These are phyloP conservation scores for Hordeum marinum DNA, from an alignment of 176 grass and related monocot genomes.

Conservation along the genomic window DNA sequence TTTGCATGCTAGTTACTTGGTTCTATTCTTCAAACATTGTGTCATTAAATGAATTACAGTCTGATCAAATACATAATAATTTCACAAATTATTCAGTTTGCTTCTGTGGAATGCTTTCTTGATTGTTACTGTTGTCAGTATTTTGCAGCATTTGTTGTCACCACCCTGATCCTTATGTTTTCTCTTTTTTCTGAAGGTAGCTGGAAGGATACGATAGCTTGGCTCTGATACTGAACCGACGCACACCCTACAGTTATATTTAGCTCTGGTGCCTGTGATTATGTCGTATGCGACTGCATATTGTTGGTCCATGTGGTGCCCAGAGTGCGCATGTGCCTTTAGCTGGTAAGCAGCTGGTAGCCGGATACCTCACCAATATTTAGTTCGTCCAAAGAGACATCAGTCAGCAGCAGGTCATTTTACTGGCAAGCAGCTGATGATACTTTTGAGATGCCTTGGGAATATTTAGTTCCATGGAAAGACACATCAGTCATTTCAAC, in stretches of 20 bases:
- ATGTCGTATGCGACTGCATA: constrained; percentile 13
- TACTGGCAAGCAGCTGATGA: constrained; percentile 4
- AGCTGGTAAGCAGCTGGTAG: constrained; percentile 12
- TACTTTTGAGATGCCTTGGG: constrained; percentile 25
- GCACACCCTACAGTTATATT: background rate
- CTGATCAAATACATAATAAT: background rate
- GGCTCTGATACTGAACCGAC: constrained; percentile 12
- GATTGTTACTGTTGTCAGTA: background rate
- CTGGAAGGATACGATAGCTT: constrained; percentile 15
- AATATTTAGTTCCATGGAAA: constrained; percentile 6
- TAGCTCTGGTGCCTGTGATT: constrained; percentile 5
- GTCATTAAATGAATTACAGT: background rate
- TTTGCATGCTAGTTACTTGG: background rate
- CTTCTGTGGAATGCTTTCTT: constrained; percentile 1
- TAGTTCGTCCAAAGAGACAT: background rate
- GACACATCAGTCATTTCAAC: background rate
- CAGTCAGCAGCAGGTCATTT: constrained; percentile 12
- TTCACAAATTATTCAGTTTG: background rate
- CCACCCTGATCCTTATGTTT: constrained; percentile 13
- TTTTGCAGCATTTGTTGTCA: constrained; percentile 6
- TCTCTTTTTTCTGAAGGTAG: constrained; percentile 37
- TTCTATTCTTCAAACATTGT: background rate
- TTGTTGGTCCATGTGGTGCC: constrained; percentile 18
- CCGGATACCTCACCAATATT: constrained; percentile 7
- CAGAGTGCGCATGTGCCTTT: background rate